A percentile compares a stretch with the other conserved stretches of the same genome.
Evolutionary conservation across 306 rosid genomes (phyloP).

Genomic region (Malus asiatica): DNA sequence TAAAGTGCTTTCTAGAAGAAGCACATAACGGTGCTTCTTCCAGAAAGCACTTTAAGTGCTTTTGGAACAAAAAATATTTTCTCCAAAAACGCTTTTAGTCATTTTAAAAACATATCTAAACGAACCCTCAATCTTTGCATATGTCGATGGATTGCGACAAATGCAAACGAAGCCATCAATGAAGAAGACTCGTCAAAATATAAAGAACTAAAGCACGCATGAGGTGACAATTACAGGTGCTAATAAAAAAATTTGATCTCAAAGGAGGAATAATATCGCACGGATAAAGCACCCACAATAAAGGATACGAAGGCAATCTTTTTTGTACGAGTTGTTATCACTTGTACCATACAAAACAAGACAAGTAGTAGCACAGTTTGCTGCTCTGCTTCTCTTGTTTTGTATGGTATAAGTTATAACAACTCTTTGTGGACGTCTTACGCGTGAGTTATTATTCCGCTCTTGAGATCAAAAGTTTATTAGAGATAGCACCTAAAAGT

Average conservation of each 20-base stretch:
- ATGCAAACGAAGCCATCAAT: background rate
- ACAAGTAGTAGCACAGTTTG: too few relatives aligned
- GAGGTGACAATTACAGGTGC: background rate
- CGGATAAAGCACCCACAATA: background rate
- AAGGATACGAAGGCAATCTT: background rate
- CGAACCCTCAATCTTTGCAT: background rate
- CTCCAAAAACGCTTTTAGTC: too few relatives aligned
- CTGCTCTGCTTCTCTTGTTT: too few relatives aligned
- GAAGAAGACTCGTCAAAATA: background rate
- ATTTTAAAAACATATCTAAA: too few relatives aligned
- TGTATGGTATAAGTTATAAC: background rate
- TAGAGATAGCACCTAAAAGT: background rate
- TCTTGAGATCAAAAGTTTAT: background rate
- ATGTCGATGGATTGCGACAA: background rate
- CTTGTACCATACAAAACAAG: too few relatives aligned
- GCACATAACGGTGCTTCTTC: too few relatives aligned
- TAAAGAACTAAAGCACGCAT: too few relatives aligned
- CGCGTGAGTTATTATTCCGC: background rate
- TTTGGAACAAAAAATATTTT: too few relatives aligned
- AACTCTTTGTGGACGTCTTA: background rate
- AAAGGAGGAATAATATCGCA: background rate
- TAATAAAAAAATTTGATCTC: background rate
- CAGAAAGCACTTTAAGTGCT: too few relatives aligned
- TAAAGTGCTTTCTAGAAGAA: too few relatives aligned
- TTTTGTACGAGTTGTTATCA: too few relatives aligned